phyloP scores from a whole-genome alignment of 2,329 filamentous ascomycete genomes.

The Pseudogymnoascus destructans region DNA sequence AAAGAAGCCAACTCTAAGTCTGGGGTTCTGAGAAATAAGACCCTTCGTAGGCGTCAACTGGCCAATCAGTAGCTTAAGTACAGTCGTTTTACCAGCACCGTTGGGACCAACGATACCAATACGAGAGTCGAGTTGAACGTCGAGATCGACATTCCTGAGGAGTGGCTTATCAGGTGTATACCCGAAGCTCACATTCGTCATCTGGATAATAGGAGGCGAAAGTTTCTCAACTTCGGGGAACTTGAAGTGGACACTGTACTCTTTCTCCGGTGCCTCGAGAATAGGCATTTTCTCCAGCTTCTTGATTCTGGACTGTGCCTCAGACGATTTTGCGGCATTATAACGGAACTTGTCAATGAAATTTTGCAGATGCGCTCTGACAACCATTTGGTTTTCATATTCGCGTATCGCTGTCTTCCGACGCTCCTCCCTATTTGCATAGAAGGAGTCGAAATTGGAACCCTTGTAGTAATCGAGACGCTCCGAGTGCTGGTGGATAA shows the following conservation, averaged over 20 bases:
- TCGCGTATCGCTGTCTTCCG: slow-evolving; percentile 93
- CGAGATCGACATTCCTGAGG: slow-evolving; percentile 76
- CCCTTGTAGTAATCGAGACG: slow-evolving; percentile 97
- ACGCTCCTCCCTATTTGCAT: slow-evolving; percentile 91
- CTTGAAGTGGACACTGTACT: slow-evolving; percentile 92
- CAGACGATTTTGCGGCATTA: slow-evolving; percentile 96
- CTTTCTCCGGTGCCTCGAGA: slow-evolving; percentile 76
- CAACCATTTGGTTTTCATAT: slow-evolving; percentile 96
- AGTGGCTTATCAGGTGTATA: slow-evolving; percentile 71
- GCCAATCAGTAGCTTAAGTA: slow-evolving; percentile 93
- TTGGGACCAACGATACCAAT: slow-evolving; percentile 99
- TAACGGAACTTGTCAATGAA: slow-evolving; percentile 99
- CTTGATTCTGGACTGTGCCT: slow-evolving; percentile 97
- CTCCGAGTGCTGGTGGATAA: slow-evolving; percentile 95
- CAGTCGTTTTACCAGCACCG: slow-evolving; percentile 95
- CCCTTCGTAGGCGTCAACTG: slow-evolving; percentile 65
- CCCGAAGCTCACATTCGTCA: slow-evolving; percentile 84
- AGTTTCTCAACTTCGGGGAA: slow-evolving; percentile 98
- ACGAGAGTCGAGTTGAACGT: slow-evolving; percentile 93
- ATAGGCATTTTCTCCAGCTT: slow-evolving; percentile 96
- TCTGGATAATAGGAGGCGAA: slow-evolving; percentile 94
- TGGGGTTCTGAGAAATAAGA: slow-evolving; percentile 75
- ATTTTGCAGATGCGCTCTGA: slow-evolving; percentile 83
- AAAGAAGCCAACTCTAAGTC: slow-evolving; percentile 88
- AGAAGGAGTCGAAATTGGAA: slow-evolving; percentile 94